These are phyloP conservation scores for Aspergillus transmontanensis DNA, from an alignment of 2,329 filamentous ascomycete genomes.

Conservation along the genomic window DNA sequence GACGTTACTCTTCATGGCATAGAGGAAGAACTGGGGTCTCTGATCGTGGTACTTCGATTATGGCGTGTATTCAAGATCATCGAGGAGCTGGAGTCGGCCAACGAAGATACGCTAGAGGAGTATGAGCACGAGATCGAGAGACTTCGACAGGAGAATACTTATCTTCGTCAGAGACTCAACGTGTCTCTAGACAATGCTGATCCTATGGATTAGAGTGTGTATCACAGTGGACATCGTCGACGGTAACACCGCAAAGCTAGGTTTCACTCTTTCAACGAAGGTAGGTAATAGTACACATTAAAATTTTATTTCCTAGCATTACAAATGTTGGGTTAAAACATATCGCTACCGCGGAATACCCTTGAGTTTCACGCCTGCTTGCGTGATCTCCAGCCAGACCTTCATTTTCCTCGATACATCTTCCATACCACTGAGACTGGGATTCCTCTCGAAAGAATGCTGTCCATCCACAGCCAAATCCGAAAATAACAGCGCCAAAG, in stretches of 20 bases:
- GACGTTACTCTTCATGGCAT: not conserved
- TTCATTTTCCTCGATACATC: constrained; percentile 25
- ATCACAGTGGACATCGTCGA: not conserved
- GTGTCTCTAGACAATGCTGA: not conserved
- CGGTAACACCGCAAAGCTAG: not conserved
- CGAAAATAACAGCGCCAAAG: constrained; percentile 27
- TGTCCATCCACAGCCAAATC: constrained; percentile 21
- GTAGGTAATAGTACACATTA: not conserved
- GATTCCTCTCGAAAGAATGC: constrained; percentile 14
- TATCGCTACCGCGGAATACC: not conserved
- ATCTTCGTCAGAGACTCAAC: not conserved
- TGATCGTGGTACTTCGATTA: constrained; percentile 68
- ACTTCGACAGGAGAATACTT: not conserved
- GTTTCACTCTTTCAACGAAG: not conserved
- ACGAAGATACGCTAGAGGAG: constrained; percentile 63
- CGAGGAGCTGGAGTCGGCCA: constrained; percentile 67
- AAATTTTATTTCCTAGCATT: not conserved
- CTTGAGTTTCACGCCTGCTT: constrained; percentile 20
- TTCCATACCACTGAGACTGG: constrained; percentile 26
- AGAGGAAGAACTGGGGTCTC: constrained; percentile 41
- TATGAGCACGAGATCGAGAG: constrained; percentile 32
- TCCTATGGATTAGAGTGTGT: not conserved
- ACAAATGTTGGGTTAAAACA: not conserved
- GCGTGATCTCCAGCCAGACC: constrained; percentile 24
- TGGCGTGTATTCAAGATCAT: constrained; percentile 73